Evolutionary conservation across 345 rosid species (phyloP).

Genomic region (Eucalyptus shirleyi): DNA sequence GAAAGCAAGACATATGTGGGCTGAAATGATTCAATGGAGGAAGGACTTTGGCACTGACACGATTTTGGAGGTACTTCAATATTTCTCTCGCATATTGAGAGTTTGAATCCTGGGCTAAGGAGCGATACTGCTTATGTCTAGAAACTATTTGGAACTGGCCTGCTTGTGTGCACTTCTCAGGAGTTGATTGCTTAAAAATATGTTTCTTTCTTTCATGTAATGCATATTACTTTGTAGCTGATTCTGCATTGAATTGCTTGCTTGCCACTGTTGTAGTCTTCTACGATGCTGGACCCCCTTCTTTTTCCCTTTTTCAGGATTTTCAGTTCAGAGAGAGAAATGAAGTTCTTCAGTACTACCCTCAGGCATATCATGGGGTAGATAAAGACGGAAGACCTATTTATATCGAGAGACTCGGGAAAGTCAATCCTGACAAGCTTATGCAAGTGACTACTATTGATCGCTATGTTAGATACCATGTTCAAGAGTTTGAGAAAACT

Average conservation of each 20-base stretch:
- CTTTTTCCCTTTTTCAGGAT: slow-evolving; percentile 35
- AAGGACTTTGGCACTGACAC: slow-evolving; percentile 80
- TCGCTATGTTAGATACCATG: slow-evolving; percentile 79
- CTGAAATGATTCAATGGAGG: slow-evolving; percentile 87
- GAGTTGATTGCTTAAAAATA: neutral
- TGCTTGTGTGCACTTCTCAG: neutral
- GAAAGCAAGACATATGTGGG: slow-evolving; percentile 81
- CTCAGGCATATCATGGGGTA: slow-evolving; percentile 93
- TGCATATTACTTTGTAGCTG: neutral
- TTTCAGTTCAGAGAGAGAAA: slow-evolving; percentile 70
- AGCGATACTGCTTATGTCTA: neutral
- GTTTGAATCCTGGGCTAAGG: neutral
- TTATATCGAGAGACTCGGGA: slow-evolving; percentile 81
- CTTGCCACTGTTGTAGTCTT: neutral
- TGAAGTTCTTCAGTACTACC: slow-evolving; percentile 72
- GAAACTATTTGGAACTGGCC: neutral
- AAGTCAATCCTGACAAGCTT: slow-evolving; percentile 61
- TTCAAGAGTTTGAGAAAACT: slow-evolving; percentile 81
- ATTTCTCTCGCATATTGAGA: neutral
- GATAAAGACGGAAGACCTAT: slow-evolving; percentile 96
- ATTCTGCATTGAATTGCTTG: neutral
- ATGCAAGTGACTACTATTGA: slow-evolving; percentile 80
- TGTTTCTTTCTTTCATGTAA: neutral
- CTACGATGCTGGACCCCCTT: neutral
- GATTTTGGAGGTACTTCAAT: slow-evolving; percentile 50